These are phyloP conservation scores for Paecilomyces formosus DNA, from an alignment of 2,329 filamentous ascomycete genomes.

Conservation along the genomic window DNA sequence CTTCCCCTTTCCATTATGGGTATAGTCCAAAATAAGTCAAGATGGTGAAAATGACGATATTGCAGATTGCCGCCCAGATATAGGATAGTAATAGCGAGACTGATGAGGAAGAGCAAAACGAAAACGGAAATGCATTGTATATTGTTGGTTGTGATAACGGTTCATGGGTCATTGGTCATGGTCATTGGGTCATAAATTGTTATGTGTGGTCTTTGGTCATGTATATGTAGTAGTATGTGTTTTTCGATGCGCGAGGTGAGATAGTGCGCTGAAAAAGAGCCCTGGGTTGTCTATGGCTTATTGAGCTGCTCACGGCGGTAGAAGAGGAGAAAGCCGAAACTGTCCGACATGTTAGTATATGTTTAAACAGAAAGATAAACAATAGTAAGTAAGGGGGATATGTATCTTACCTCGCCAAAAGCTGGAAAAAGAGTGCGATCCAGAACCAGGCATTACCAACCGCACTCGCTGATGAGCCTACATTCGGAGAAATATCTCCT, in stretches of 20 bases:
- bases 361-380: neutral
- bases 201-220: too few relatives aligned
- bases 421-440: slow-evolving; percentile 46
- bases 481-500: slow-evolving; percentile 21
- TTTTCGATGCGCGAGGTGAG: too few relatives aligned
- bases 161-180: neutral
- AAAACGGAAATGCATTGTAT: neutral
- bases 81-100: too few relatives aligned
- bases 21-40: too few relatives aligned
- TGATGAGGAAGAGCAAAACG: neutral
- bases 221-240: too few relatives aligned
- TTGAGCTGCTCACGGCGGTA: slow-evolving; percentile 21
- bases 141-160: neutral
- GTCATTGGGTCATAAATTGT: neutral
- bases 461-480: slow-evolving; percentile 49
- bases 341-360: neutral
- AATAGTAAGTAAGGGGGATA: neutral
- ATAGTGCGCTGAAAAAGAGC: too few relatives aligned
- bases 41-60: too few relatives aligned
- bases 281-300: slow-evolving; percentile 10
- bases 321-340: slow-evolving; percentile 13
- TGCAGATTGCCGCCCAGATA: too few relatives aligned
- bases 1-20: neutral
- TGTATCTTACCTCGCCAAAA: slow-evolving; percentile 48
- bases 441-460: slow-evolving; percentile 46